phyloP scores from a whole-genome alignment of 1,139 yeast genomes.

The Kurtzmaniella quercitrusa region DNA sequence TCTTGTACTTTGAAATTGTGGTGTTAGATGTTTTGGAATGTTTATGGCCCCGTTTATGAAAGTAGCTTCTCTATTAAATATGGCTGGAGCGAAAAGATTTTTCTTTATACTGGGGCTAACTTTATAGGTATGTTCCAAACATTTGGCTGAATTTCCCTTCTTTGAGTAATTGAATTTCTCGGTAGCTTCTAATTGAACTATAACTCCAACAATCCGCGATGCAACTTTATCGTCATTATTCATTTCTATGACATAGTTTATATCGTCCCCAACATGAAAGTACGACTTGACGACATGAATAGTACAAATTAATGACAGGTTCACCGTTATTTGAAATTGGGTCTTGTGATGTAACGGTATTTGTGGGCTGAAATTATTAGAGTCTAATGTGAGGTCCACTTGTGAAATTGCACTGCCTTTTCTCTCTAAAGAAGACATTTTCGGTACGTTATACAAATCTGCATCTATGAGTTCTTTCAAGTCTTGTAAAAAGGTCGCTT shows the following conservation, averaged over 20 bases:
- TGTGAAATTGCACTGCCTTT: slow-evolving; percentile 22
- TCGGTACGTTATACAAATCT: slow-evolving; percentile 33
- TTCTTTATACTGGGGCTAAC: slow-evolving; percentile 36
- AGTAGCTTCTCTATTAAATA: slow-evolving; percentile 15
- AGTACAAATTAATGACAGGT: slow-evolving; percentile 30
- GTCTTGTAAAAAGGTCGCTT: slow-evolving; percentile 28
- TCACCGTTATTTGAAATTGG: slow-evolving; percentile 37
- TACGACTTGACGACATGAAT: slow-evolving; percentile 38
- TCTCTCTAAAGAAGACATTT: slow-evolving; percentile 28
- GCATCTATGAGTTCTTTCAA: slow-evolving; percentile 30
- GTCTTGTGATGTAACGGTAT: slow-evolving; percentile 31
- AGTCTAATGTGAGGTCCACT: slow-evolving; percentile 8
- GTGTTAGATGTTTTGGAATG: slow-evolving; percentile 30
- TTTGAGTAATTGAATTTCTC: slow-evolving; percentile 28
- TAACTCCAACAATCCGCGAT: slow-evolving; percentile 31
- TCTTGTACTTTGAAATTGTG: slow-evolving; percentile 35
- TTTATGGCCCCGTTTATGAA: slow-evolving; percentile 26
- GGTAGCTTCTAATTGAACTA: slow-evolving; percentile 38
- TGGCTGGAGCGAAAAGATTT: slow-evolving; percentile 32
- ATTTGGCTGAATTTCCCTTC: slow-evolving; percentile 7
- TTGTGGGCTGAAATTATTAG: slow-evolving; percentile 20
- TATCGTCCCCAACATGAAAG: slow-evolving; percentile 48
- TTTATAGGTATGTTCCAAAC: slow-evolving; percentile 27
- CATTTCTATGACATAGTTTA: slow-evolving; percentile 32
- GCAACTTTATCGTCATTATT: slow-evolving; percentile 11